phyloP scores from a whole-genome alignment of 352 stramenopile genomes.

The Pythium graminicola region DNA sequence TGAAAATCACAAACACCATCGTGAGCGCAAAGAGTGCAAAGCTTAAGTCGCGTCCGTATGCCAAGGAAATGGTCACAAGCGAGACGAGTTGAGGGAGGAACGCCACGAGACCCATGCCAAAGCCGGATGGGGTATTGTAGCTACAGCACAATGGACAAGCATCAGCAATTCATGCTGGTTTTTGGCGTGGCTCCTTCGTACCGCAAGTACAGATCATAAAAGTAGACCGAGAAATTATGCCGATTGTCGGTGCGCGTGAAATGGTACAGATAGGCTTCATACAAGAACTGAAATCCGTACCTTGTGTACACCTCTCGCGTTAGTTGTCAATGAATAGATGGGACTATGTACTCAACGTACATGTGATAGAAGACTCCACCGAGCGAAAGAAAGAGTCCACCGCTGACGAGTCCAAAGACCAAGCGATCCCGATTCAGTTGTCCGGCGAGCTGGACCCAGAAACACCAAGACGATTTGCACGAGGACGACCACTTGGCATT shows the following conservation, averaged over 20 bases:
- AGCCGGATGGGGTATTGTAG: constrained; percentile 73
- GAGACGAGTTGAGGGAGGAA: constrained; percentile 82
- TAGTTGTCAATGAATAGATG: not conserved
- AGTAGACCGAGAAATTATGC: constrained; percentile 99
- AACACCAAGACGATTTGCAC: constrained; percentile 44
- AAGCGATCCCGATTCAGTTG: constrained; percentile 71
- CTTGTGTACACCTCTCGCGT: not conserved
- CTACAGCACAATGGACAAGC: constrained; percentile 20
- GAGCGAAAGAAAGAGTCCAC: constrained; percentile 77
- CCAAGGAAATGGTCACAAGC: constrained; percentile 63
- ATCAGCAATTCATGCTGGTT: too few relatives aligned
- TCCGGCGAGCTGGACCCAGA: constrained; percentile 41
- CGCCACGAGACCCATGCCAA: constrained; percentile 68
- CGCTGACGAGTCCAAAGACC: constrained; percentile 87
- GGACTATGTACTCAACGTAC: constrained; percentile 34
- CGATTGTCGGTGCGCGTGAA: constrained; percentile 97
- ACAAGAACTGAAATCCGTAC: constrained; percentile 90
- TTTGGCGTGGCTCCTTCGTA: too few relatives aligned
- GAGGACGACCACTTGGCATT: constrained; percentile 45
- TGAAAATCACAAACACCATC: constrained; percentile 98
- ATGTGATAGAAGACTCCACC: constrained; percentile 81
- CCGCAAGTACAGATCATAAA: constrained; percentile 98
- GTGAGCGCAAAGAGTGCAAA: constrained; percentile 96
- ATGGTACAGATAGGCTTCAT: constrained; percentile 98
- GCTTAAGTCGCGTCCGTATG: constrained; percentile 79